Base-by-base conservation (phyloP, 2,329 filamentous ascomycete genomes). In the Colletotrichum tropicicola region DNA sequence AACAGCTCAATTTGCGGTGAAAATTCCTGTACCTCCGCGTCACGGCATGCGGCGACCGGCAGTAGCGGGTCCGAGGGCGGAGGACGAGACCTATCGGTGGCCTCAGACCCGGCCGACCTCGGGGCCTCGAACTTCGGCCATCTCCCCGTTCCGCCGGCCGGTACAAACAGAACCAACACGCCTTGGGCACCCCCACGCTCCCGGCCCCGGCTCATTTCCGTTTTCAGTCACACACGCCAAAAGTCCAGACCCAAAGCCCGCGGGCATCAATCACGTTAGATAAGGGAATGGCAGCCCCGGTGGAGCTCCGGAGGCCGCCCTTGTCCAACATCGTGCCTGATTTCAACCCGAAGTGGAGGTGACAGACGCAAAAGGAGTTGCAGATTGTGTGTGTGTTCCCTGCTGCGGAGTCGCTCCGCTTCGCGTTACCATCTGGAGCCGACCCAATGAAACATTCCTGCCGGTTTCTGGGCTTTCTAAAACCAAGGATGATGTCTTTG, bases 261-360 rank as follows among this genome's bases (percentile, higher is more conserved):
- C 4, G 12, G 8, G 17, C 25, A n/a, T 52, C 21, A 13, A 56
- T 25, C 12, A 37, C 19, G 23, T 39, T 45, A 62, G 57, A 61
- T 61, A 65, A 61, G 51, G 35, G 13, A 39, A 49, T 19, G 15
- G 44, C 44, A 51, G 57, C 28, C 17, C 37, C 21, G 15, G 44
- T 65, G 62, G 62, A 37, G 44, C 51, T 21, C 21, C 7, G 12
- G 17, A 28, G 15, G 28, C 12, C n/a, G 49, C 49, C 62, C 61
- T 61, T 51, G 57, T 65, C 62, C 49, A 65, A 49, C 56, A 51
- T 65, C 57, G 25, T 56, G 57, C 62, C 62, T 56, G 62, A 65
- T 65, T 56, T 32, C 49, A 32, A 62, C 57, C 62, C 43, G 51
- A 65, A 51, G 57, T 65, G 62, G 62, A 62, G 57, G 43, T 54